These are phyloP conservation scores for Catunica adiposa DNA, from an alignment of 2,329 filamentous ascomycete genomes.

Conservation along the genomic window DNA sequence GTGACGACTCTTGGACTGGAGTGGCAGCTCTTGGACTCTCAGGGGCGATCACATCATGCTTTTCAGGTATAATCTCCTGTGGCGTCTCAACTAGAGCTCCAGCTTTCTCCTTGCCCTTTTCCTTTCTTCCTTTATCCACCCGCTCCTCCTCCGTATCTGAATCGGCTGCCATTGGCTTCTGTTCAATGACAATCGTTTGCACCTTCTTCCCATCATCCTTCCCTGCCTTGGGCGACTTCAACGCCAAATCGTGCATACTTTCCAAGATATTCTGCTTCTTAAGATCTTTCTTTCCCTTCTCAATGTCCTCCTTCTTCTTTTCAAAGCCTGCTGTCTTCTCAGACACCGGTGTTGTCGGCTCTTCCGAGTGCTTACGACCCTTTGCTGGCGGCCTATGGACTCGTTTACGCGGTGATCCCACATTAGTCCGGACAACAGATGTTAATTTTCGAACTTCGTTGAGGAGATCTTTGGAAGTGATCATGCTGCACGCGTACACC, in stretches of 20 bases:
- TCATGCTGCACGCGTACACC: constrained; percentile 54
- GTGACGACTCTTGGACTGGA: neutral
- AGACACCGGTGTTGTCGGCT: no score
- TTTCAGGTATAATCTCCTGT: neutral
- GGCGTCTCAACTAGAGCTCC: neutral
- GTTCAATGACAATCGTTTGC: neutral
- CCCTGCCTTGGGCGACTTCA: neutral
- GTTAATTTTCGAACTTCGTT: constrained; percentile 13
- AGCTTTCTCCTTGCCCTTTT: neutral
- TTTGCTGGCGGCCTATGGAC: neutral
- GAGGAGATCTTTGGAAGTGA: constrained; percentile 43
- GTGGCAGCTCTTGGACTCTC: neutral
- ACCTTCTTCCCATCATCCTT: neutral
- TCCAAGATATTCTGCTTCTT: neutral
- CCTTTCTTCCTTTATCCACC: neutral
- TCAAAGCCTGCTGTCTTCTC: neutral
- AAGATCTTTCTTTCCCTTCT: neutral
- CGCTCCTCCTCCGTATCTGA: neutral
- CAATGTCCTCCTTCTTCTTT: neutral
- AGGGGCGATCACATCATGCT: neutral
- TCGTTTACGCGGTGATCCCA: neutral
- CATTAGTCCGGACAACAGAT: neutral
- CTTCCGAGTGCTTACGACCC: no score
- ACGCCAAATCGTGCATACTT: constrained; percentile 2
- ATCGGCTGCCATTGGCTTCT: neutral